phyloP scores from a whole-genome alignment of 2,329 filamentous ascomycete species.

The Oidium heveae region DNA sequence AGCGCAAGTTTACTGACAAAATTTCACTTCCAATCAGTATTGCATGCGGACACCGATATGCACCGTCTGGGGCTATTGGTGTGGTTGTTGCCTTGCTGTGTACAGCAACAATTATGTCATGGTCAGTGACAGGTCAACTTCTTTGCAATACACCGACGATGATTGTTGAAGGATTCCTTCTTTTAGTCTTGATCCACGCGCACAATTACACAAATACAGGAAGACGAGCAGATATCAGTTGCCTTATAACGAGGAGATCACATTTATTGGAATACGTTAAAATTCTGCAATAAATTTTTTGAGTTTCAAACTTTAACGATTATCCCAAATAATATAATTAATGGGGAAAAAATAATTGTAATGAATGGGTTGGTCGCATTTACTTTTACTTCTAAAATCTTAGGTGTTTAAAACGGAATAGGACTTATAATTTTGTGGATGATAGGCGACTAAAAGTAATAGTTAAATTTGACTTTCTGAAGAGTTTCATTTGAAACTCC shows the following conservation, averaged over 20 bases:
- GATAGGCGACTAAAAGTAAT: too few relatives aligned
- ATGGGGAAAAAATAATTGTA: too few relatives aligned
- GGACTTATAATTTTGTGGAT: too few relatives aligned
- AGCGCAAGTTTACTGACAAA: not conserved
- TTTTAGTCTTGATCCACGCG: slow-evolving; percentile 3
- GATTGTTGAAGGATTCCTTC: slow-evolving; percentile 4
- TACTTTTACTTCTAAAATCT: too few relatives aligned
- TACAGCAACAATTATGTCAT: slow-evolving; percentile 1
- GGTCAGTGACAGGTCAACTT: slow-evolving; percentile 3
- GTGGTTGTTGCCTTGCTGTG: slow-evolving; percentile 1
- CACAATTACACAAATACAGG: slow-evolving; percentile 2
- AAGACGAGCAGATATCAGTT: slow-evolving; percentile 1
- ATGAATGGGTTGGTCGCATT: too few relatives aligned
- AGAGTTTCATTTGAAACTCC: too few relatives aligned
- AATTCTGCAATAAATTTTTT: not conserved
- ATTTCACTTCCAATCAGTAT: not conserved
- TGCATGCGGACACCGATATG: not conserved
- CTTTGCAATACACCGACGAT: slow-evolving; percentile 4
- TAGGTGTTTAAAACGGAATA: too few relatives aligned
- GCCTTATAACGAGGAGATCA: not conserved
- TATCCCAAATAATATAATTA: too few relatives aligned
- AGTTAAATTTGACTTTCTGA: too few relatives aligned
- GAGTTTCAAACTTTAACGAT: not conserved
- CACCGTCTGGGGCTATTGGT: not conserved
- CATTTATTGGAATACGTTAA: not conserved